Base-by-base conservation (phyloP, 139 green algal genomes). In the Deuterostichococcus epilithicus region DNA sequence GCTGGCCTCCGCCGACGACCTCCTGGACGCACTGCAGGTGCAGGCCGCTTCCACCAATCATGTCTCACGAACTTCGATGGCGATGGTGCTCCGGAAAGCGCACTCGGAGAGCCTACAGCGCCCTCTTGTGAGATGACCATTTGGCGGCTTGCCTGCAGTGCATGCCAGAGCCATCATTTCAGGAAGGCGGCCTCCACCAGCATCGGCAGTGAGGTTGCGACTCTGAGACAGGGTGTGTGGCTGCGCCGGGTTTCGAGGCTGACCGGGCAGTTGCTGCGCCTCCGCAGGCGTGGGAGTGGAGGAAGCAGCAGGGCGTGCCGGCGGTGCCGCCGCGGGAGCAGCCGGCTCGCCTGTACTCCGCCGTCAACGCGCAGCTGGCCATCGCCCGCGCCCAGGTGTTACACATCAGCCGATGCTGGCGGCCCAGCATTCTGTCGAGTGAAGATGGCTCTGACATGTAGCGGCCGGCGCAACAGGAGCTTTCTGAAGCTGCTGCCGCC, bases 21-120 rank as follows among this genome's bases (percentile, higher is more conserved):
- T 85, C 30, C 75, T 72, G 36, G 79, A 81, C 65, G 84, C 72
- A 42, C 44, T 81, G 34, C 68, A 73, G 66, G 78, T 81, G 70
- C n/a, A n/a, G n/a, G n/a, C n/a, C n/a, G n/a, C n/a, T n/a, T n/a
- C n/a, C n/a, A n/a, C n/a, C n/a, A n/a, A n/a, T n/a, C n/a, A n/a
- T n/a, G n/a, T n/a, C n/a, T n/a, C n/a, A n/a, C n/a, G n/a, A n/a
- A n/a, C n/a, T n/a, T n/a, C n/a, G n/a, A n/a, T n/a, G n/a, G n/a
- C n/a, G n/a, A n/a, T n/a, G n/a, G n/a, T n/a, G n/a, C n/a, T n/a
- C n/a, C n/a, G n/a, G n/a, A n/a, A n/a, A n/a, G n/a, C n/a, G n/a
- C n/a, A n/a, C n/a, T n/a, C n/a, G n/a, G n/a, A n/a, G n/a, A n/a
- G n/a, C n/a, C n/a, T n/a, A n/a, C n/a, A n/a, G n/a, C n/a, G n/a